Evolutionary conservation across 495 filamentous ascomycete species (phyloP), one percentile per base, ranked within the genome.

Genomic region (Peziza echinospora): DNA sequence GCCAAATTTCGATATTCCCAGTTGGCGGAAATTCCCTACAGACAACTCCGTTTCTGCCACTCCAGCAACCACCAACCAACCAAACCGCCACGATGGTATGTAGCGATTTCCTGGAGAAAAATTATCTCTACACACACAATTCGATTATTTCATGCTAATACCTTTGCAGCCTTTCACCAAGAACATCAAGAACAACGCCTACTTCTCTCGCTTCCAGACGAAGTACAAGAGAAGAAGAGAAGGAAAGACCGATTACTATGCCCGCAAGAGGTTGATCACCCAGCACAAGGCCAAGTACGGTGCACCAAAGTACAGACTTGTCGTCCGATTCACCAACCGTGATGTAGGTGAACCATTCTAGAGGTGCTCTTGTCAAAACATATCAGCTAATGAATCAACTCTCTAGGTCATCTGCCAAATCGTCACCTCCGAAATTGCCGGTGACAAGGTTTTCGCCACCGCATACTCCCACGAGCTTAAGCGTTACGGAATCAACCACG

Each of bases 221-320:
- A 99, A 99, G 78, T 99, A 94, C 82, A 87, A 82, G 71, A 84
- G 89, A 66, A 79, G 89, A 64, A 78, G 89, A 53, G 64, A 77
- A 65, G 89, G 89, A 65, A 99, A 96, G 81, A 99, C 89, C 70
- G 89, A 99, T 65, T 99, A 99, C 82, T 96, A 93, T 67, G 89
- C 89, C 63, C 89, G 89, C 71, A 93, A 94, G 79, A 81, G 89
- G 61, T 73, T 99, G 68, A 91, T 93, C 77, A 86, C 84, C 70
- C 89, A 99, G 75, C 89, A 89, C 68, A 99, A 96, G 84, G 96
- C 96, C 83, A 96, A 96, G 77, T 97, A 94, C 81, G 89, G 86
- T 67, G 80, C 87, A 43, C 87, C 89, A 65, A 99, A 99, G 75
- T 94, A 99, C 78, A 82, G 89, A 63, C 81, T 99, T 63, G 89